These are phyloP conservation scores for Solanum etuberosum DNA, from an alignment of 257 asterid genomes.

Conservation along the genomic window DNA sequence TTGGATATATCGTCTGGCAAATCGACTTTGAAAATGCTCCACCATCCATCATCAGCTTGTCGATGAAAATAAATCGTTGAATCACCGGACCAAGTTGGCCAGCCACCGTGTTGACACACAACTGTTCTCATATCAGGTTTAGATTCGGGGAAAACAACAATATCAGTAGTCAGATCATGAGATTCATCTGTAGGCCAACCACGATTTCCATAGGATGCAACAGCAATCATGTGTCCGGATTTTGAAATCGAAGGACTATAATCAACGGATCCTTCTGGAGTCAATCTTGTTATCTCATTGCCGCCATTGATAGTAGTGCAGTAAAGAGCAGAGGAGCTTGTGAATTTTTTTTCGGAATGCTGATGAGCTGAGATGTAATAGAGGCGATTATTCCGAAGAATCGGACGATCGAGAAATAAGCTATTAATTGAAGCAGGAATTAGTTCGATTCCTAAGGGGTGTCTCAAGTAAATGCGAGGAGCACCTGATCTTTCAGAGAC, in stretches of 20 bases:
- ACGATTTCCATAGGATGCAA: constrained; percentile 52
- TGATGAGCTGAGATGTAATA: constrained; percentile 65
- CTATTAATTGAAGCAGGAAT: constrained; percentile 27
- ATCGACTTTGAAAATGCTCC: constrained; percentile 62
- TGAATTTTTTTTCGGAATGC: constrained; percentile 28
- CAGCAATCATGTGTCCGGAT: constrained; percentile 58
- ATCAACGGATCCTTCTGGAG: constrained; percentile 51
- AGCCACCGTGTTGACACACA: constrained; percentile 56
- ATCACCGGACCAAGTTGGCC: constrained; percentile 75
- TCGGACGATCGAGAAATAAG: constrained; percentile 67
- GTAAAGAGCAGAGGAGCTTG: constrained; percentile 62
- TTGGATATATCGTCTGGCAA: constrained; percentile 7
- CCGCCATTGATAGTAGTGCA: constrained; percentile 9
- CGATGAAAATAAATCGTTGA: constrained; percentile 56
- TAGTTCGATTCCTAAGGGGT: constrained; percentile 6
- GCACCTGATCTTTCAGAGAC: constrained; percentile 60
- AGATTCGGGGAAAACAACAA: constrained; percentile 42
- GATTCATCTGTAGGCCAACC: constrained; percentile 59
- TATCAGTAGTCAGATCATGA: constrained; percentile 45
- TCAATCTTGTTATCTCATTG: constrained; percentile 18
- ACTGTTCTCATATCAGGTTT: constrained; percentile 30
- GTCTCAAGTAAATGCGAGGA: constrained; percentile 19
- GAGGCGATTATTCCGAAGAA: constrained; percentile 24
- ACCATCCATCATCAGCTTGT: constrained; percentile 81
- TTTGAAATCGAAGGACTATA: constrained; percentile 60